Evolutionary conservation across 2,329 filamentous ascomycete genomes (phyloP).

Genomic region (Ceratocystis variospora): DNA sequence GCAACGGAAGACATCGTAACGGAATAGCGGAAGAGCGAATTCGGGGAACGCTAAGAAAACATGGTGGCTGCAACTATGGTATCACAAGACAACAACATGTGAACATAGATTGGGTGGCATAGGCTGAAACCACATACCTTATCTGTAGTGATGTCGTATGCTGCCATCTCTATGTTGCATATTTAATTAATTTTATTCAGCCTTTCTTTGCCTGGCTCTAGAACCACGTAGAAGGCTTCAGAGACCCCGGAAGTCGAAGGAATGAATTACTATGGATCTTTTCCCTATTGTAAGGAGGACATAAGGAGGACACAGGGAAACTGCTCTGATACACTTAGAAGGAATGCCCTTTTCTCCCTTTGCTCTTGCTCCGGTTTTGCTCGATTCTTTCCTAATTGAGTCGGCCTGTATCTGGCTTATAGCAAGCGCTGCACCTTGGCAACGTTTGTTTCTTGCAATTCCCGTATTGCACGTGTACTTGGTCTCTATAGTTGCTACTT

Average conservation of each 20-base stretch:
- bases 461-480: neutral
- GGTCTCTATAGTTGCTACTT: neutral
- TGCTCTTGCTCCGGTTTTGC: conserved; percentile 9
- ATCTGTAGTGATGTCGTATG: too few relatives aligned
- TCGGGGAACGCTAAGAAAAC: neutral
- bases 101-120: too few relatives aligned
- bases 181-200: neutral
- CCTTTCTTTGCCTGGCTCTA: neutral
- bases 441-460: neutral
- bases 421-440: neutral
- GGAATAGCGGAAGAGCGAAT: neutral
- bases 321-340: neutral
- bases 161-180: too few relatives aligned
- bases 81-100: neutral
- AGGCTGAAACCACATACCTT: too few relatives aligned
- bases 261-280: conserved; percentile 6
- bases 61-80: neutral
- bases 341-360: conserved; percentile 1
- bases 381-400: conserved; percentile 1
- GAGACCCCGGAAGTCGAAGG: neutral
- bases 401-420: neutral
- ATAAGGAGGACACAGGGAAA: neutral
- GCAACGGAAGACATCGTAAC: neutral
- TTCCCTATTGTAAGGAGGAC: neutral
- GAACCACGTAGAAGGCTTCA: neutral